Evolutionary conservation across 371 early-diverging fungal species (phyloP).

Genomic region (Apophysomyces elegans): DNA sequence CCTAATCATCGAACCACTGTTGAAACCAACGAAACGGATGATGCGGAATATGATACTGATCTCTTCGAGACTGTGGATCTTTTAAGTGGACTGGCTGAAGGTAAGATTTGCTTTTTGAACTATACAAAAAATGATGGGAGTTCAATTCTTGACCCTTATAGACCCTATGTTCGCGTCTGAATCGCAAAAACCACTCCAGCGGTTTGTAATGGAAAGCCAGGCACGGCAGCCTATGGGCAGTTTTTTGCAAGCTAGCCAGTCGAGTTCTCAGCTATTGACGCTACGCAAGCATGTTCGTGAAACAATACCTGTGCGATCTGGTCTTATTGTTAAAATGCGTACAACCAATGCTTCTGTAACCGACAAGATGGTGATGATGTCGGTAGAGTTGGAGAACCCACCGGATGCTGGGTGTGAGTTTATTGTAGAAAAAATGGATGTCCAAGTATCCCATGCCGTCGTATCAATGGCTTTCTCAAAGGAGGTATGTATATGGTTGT

Average conservation of each 20-base stretch:
- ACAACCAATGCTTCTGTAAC: conserved; percentile 68
- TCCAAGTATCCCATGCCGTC: conserved; percentile 63
- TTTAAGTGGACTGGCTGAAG: conserved; percentile 59
- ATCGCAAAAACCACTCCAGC: conserved; percentile 29
- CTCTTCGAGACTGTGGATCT: conserved; percentile 65
- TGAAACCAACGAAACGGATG: conserved; percentile 29
- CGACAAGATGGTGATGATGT: conserved; percentile 73
- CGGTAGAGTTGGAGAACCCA: conserved; percentile 70
- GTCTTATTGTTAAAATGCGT: conserved; percentile 64
- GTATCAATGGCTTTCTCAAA: conserved; percentile 49
- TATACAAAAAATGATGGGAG: not conserved
- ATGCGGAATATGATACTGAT: conserved; percentile 57
- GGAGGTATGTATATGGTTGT: conserved; percentile 10
- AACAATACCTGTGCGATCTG: conserved; percentile 57
- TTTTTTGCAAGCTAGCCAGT: conserved; percentile 26
- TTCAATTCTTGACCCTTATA: conserved; percentile 1
- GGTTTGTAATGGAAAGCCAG: conserved; percentile 45
- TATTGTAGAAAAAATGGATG: conserved; percentile 56
- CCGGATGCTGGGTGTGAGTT: conserved; percentile 61
- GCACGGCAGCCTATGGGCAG: conserved; percentile 27
- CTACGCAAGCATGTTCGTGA: conserved; percentile 55
- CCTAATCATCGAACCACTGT: conserved; percentile 29
- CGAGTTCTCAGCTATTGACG: conserved; percentile 26
- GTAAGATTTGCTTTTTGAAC: conserved; percentile 29
- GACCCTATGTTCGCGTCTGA: conserved; percentile 32